These are phyloP conservation scores for Cercospora sp. DNA, from an alignment of 2,329 filamentous ascomycete species.

Conservation along the genomic window DNA sequence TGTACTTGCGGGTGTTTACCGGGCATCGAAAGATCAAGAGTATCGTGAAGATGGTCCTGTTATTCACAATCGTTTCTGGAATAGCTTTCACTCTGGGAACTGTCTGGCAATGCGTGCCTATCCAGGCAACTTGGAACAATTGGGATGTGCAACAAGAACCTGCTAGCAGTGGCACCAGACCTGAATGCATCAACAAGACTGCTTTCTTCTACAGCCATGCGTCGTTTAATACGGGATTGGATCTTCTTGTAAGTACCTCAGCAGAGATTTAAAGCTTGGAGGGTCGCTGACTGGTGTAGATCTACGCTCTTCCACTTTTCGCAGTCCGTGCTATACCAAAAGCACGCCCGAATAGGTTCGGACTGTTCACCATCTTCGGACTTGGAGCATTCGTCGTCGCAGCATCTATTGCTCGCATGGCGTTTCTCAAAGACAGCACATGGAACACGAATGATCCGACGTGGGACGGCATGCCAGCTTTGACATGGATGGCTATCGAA, in stretches of 20 bases:
- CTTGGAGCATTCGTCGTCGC: slow-evolving; percentile 33
- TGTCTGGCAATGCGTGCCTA: slow-evolving; percentile 31
- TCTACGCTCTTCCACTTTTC: slow-evolving; percentile 36
- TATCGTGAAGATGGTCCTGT: slow-evolving; percentile 13
- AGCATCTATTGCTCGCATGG: slow-evolving; percentile 33
- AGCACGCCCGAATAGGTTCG: slow-evolving; percentile 25
- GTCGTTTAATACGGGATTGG: slow-evolving; percentile 33
- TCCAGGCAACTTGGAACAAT: slow-evolving; percentile 28
- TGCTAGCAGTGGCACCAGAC: neutral
- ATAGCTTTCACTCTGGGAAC: slow-evolving; percentile 32
- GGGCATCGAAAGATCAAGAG: slow-evolving; percentile 16
- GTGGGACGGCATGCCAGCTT: slow-evolving; percentile 28
- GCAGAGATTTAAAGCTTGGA: neutral
- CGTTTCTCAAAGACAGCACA: slow-evolving; percentile 25
- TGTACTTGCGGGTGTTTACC: slow-evolving; percentile 31
- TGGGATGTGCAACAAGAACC: slow-evolving; percentile 2
- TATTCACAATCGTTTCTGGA: slow-evolving; percentile 21
- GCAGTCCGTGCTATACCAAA: slow-evolving; percentile 31
- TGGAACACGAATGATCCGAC: slow-evolving; percentile 27
- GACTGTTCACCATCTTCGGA: slow-evolving; percentile 29
- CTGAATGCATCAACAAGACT: slow-evolving; percentile 27
- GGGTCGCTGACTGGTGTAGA: slow-evolving; percentile 9
- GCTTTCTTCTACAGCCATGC: slow-evolving; percentile 35
- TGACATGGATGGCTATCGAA: slow-evolving; percentile 34
- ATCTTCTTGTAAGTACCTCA: slow-evolving; percentile 29